phyloP scores from a whole-genome alignment of 805 yeast species.

The Nakazawaea pomicola region DNA sequence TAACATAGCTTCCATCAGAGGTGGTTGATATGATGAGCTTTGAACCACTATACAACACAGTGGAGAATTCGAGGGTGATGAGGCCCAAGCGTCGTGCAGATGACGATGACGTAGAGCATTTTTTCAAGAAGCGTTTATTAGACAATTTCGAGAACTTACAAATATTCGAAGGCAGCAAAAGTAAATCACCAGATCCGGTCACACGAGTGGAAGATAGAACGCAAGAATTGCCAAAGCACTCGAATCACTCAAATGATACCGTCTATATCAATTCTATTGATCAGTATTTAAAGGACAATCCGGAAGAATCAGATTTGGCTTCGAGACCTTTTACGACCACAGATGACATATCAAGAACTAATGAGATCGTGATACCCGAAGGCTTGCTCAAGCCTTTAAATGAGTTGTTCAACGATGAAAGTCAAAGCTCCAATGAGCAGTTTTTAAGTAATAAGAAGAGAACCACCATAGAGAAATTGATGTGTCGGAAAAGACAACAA shows the following conservation, averaged over 20 bases:
- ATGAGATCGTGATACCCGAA: slow-evolving; percentile 14
- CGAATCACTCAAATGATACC: slow-evolving; percentile 1
- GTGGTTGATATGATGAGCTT: slow-evolving; percentile 3
- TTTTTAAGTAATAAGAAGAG: slow-evolving; percentile 10
- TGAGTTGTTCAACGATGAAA: slow-evolving; percentile 13
- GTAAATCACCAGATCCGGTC: neutral
- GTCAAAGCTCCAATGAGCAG: slow-evolving; percentile 7
- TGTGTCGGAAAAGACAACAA: slow-evolving; percentile 4
- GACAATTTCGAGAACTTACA: slow-evolving; percentile 12
- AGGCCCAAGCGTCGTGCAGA: slow-evolving; percentile 8
- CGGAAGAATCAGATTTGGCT: slow-evolving; percentile 14
- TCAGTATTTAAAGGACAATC: slow-evolving; percentile 20
- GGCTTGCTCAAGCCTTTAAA: slow-evolving; percentile 13
- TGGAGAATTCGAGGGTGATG: too few relatives aligned
- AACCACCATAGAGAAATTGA: slow-evolving; percentile 5
- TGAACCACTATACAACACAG: too few relatives aligned
- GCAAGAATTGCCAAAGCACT: too few relatives aligned
- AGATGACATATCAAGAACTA: slow-evolving; percentile 8
- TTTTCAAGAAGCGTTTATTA: slow-evolving; percentile 13
- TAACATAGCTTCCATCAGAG: too few relatives aligned
- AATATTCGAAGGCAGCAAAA: slow-evolving; percentile 10
- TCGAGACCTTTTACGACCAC: slow-evolving; percentile 5
- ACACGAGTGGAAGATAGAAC: too few relatives aligned
- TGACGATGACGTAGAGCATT: slow-evolving; percentile 12
- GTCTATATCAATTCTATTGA: slow-evolving; percentile 21